Evolutionary conservation across 2,329 filamentous ascomycete genomes (phyloP).

Genomic region (Talaromyces pinophilus): DNA sequence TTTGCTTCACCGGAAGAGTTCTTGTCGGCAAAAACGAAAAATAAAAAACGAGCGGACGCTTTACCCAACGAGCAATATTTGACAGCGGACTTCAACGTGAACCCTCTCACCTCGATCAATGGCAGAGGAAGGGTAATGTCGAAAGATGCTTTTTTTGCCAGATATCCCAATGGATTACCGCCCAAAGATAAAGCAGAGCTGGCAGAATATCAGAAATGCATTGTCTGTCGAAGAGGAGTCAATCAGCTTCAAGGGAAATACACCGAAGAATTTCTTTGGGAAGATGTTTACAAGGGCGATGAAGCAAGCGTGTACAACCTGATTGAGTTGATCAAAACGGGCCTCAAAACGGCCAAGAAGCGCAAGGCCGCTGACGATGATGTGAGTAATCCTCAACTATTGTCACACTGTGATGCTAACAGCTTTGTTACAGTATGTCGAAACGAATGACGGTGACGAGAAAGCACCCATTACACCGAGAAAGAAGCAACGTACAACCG

Average conservation of each 20-base stretch:
- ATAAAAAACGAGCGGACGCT: slow-evolving; percentile 79
- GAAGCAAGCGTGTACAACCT: slow-evolving; percentile 66
- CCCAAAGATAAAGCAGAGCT: slow-evolving; percentile 62
- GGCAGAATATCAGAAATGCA: slow-evolving; percentile 78
- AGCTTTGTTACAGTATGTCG: slow-evolving; percentile 36
- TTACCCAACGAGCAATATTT: slow-evolving; percentile 90
- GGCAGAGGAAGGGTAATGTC: slow-evolving; percentile 84
- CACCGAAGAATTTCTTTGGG: slow-evolving; percentile 90
- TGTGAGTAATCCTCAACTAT: slow-evolving; percentile 30
- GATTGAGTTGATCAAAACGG: slow-evolving; percentile 64
- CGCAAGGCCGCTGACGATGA: slow-evolving; percentile 43
- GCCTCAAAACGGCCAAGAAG: slow-evolving; percentile 67
- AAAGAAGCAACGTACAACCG: slow-evolving; percentile 57
- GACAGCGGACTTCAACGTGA: slow-evolving; percentile 81
- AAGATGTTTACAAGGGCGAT: slow-evolving; percentile 72
- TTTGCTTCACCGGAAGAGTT: slow-evolving; percentile 84
- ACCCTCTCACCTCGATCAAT: slow-evolving; percentile 84
- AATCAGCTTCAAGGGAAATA: slow-evolving; percentile 87
- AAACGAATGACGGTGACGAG: slow-evolving; percentile 37
- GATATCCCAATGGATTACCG: slow-evolving; percentile 73
- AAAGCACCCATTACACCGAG: slow-evolving; percentile 54
- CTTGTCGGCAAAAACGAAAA: slow-evolving; percentile 67
- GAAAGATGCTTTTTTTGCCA: slow-evolving; percentile 63
- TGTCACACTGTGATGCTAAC: slow-evolving; percentile 16
- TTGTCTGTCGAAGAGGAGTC: slow-evolving; percentile 85